phyloP scores from a whole-genome alignment of 2,329 filamentous ascomycete genomes.

The Fusarium avenaceum region DNA sequence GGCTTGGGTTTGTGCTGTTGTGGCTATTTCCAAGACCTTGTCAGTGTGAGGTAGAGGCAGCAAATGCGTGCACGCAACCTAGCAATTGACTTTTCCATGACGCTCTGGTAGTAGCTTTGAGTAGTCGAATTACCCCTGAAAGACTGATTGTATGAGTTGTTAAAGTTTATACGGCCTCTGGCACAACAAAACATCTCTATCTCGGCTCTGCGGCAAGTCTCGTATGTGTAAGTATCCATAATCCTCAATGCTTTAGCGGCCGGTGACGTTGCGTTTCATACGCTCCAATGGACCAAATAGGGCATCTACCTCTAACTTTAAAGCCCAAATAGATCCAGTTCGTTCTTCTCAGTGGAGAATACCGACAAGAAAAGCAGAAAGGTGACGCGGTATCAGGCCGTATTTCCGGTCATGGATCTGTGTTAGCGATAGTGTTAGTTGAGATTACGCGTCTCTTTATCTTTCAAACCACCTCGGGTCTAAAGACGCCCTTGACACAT shows the following conservation, averaged over 20 bases:
- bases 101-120: too few relatives aligned
- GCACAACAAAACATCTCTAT: background rate
- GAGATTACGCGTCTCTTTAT: constrained; percentile 36
- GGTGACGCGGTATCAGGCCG: constrained; percentile 25
- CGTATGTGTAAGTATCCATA: background rate
- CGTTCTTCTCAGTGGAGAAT: background rate
- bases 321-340: background rate
- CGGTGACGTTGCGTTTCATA: constrained; percentile 6
- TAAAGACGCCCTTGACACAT: constrained; percentile 21
- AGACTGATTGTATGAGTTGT: background rate
- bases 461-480: constrained; percentile 8
- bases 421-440: constrained; percentile 22
- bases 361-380: background rate
- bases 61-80: too few relatives aligned
- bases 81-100: too few relatives aligned
- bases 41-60: constrained; percentile 6
- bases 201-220: constrained; percentile 32
- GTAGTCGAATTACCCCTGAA: too few relatives aligned
- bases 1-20: constrained; percentile 52
- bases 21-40: constrained; percentile 51
- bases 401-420: constrained; percentile 19
- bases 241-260: constrained; percentile 10
- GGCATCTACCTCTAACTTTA: background rate
- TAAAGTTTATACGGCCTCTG: constrained; percentile 2
- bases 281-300: background rate